Evolutionary conservation across 805 yeast genomes (phyloP).

Genomic region (Scheffersomyces coipomensis): DNA sequence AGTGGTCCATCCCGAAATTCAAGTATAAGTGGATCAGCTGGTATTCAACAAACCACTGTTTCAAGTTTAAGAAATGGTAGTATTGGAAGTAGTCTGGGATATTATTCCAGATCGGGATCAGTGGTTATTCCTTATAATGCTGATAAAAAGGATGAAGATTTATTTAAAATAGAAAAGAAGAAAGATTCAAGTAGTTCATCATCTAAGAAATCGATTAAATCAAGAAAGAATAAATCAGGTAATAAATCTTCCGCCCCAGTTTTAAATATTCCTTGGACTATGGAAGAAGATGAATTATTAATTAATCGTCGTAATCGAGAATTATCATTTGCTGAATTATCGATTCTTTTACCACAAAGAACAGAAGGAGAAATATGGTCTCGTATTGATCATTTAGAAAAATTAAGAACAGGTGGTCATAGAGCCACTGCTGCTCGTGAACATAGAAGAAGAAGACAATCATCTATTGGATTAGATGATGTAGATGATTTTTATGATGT

Average conservation of each 20-base stretch:
- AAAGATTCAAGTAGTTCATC: constrained; percentile 9
- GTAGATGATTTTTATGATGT: constrained; percentile 42
- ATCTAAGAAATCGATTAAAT: constrained; percentile 8
- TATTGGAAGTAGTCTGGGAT: constrained; percentile 29
- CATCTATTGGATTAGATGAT: constrained; percentile 41
- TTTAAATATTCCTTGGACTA: constrained; percentile 45
- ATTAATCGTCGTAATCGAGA: constrained; percentile 55
- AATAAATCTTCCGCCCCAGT: constrained; percentile 8
- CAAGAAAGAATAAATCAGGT: constrained; percentile 6
- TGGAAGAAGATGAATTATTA: constrained; percentile 72
- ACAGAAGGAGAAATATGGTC: constrained; percentile 72
- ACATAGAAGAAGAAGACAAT: constrained; percentile 31
- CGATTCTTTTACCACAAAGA: constrained; percentile 68
- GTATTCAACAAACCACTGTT: constrained; percentile 34
- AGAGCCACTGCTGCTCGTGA: constrained; percentile 22
- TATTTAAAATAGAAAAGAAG: constrained; percentile 16
- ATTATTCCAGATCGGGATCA: constrained; percentile 35
- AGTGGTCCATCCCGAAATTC: constrained; percentile 41
- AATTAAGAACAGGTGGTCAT: constrained; percentile 31
- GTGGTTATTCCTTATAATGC: constrained; percentile 34
- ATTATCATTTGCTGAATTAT: constrained; percentile 68
- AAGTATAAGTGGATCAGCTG: constrained; percentile 35
- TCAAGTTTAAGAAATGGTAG: constrained; percentile 42
- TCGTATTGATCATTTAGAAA: constrained; percentile 51
- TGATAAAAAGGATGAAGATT: constrained; percentile 25